Evolutionary conservation across 1,139 yeast species (phyloP), one percentile per base, ranked within the genome.

Genomic region (Kazachstania sp.): DNA sequence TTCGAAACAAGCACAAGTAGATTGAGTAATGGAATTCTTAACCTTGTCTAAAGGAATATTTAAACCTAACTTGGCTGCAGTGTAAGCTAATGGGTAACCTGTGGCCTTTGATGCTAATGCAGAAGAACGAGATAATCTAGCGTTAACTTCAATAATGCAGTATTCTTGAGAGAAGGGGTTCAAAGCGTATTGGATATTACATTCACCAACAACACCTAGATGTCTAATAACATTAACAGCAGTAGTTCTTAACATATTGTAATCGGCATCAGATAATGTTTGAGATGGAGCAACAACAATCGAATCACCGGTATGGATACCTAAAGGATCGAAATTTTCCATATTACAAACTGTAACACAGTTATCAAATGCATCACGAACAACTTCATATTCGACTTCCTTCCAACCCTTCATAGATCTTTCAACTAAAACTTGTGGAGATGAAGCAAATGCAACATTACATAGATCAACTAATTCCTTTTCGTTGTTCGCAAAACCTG

Each of bases 381-480:
- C 98, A 70, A 92, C 98, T 72, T 92, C 98, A 68, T 92, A 92
- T 72, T 92, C 98, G 59, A 92, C 87, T 73, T 92, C 98, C 70
- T 92, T 92, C 98, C 98, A 92, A 56, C 98, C 98, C 74, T 92
- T 92, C 95, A 92, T 86, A 46, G 97, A 87, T 69, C 81, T 81
- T 75, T 92, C 98, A 53, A 92, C 95, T 58, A 92, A 77, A 50
- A 92, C 94, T 72, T 92, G 98, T 28, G 98, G 97, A 47, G 96
- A 84, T 20, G 95, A 79, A 48, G 97, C 95, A 68, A 92, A 88
- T 0, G 98, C 96, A 67, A 85, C 83, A 66, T 81, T 79, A 74
- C 97, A 87, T 58, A 92, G 75, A 41, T 79, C 92, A 51, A 83
- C 74, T 64, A 92, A 79, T 71, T 92, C 94, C 58, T 77, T 70